Evolutionary conservation across 139 green algal species (phyloP).

Genomic region (Pedinophyceae sp.): DNA sequence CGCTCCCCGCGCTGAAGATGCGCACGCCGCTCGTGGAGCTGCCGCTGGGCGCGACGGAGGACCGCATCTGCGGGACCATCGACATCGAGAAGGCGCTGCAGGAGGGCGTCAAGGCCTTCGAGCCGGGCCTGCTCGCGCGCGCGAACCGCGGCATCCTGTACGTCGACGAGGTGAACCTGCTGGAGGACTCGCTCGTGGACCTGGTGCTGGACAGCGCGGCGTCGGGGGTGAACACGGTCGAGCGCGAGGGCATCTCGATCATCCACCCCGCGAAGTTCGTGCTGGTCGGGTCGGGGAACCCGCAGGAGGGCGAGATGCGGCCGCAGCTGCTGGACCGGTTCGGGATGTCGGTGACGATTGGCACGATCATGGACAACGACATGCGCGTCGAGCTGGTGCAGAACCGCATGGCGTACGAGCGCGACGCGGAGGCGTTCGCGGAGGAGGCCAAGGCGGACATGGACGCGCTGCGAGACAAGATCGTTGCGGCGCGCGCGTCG

Average conservation of each 20-base stretch:
- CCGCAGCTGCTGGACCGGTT: constrained; percentile 93
- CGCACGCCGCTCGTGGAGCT: constrained; percentile 80
- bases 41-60: constrained; percentile 73
- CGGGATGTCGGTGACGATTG: constrained; percentile 64
- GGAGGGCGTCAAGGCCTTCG: constrained; percentile 60
- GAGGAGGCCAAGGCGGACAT: constrained; percentile 30
- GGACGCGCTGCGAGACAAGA: constrained; percentile 40
- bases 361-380: constrained; percentile 48
- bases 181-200: constrained; percentile 72
- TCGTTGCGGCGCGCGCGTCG: constrained; percentile 35
- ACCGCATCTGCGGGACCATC: constrained; percentile 86
- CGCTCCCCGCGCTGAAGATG: constrained; percentile 27
- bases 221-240: constrained; percentile 78
- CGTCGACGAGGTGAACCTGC: constrained; percentile 71
- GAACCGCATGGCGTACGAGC: constrained; percentile 71
- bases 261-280: constrained; percentile 85
- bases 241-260: constrained; percentile 84
- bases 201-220: constrained; percentile 66
- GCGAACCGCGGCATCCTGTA: constrained; percentile 87
- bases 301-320: constrained; percentile 75
- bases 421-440: constrained; percentile 44
- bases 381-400: constrained; percentile 68
- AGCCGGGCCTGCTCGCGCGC: constrained; percentile 56
- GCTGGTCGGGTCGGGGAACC: constrained; percentile 71
- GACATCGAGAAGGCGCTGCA: constrained; percentile 83